Base-by-base conservation (phyloP, 75 land plant species). In the Ceratopteris richardii region DNA sequence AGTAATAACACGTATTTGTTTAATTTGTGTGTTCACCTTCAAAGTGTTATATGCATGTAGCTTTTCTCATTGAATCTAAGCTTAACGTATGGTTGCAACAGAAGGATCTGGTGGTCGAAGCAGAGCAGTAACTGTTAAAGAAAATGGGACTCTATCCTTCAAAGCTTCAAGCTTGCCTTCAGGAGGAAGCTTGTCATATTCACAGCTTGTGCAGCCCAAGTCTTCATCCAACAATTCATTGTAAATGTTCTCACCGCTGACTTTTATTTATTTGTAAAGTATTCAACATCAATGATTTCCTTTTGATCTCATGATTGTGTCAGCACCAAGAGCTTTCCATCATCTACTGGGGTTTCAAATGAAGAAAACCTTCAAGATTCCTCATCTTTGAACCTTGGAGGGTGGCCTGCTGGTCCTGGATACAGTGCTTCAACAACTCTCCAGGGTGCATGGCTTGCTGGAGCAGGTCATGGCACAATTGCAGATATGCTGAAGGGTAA, bases 401-500 rank as follows among this genome's bases (percentile, higher is more conserved):
- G 22, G 5, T 46, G 50, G 50, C 50, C 50, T 18, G 50, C 22
- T 5, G 14, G 50, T 46, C 14, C 50, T 5, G 18, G 18, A 46
- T 14, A n/a, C 22, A 43, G 54, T 51, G 40, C 70, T 44, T 26
- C 63, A 48, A 18, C 50, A 18, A 17, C 22, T n/a, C 50, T 46
- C 4, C 70, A 67, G 51, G 70, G 63, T 17, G 63, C 70, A 16
- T 67, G 63, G 62, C 50, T 46, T n/a, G 37, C 37, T 4, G 60
- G 33, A 13, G 40, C 62, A 29, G 70, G 63, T 16, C 70, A 59
- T 53, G 56, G 41, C 25, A 67, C 70, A 5, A 60, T 60, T 40
- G 70, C 70, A 1, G 70, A 67, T 28, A 67, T 67, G 29, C 21
- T 67, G 19, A 67, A 67, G 27, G 17, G 50, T n/a, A 14, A 17